phyloP scores from a whole-genome alignment of 2,329 filamentous ascomycete genomes.

The Pseudocercospora pini-densiflorae region DNA sequence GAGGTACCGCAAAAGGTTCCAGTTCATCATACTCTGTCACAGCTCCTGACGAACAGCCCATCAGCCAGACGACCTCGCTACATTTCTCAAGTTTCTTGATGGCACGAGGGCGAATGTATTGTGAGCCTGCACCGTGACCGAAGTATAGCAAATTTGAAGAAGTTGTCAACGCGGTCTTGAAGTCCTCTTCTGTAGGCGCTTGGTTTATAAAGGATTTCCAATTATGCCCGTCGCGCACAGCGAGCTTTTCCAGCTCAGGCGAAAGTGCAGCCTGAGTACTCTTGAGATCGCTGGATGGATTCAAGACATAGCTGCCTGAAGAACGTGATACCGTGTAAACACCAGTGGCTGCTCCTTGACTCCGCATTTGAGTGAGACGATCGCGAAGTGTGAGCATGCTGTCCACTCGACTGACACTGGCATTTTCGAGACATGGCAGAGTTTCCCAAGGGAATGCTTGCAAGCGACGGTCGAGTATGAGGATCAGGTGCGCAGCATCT shows the following conservation, averaged over 20 bases:
- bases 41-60: slow-evolving; percentile 90
- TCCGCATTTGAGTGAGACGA: slow-evolving; percentile 65
- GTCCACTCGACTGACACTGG: slow-evolving; percentile 84
- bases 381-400: slow-evolving; percentile 82
- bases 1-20: slow-evolving; percentile 86
- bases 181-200: slow-evolving; percentile 76
- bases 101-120: slow-evolving; percentile 87
- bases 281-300: slow-evolving; percentile 82
- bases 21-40: slow-evolving; percentile 83
- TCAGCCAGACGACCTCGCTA: slow-evolving; percentile 69
- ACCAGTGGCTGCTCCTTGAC: not conserved
- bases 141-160: slow-evolving; percentile 88
- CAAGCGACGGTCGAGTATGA: slow-evolving; percentile 88
- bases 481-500: slow-evolving; percentile 70
- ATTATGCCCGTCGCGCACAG: slow-evolving; percentile 27
- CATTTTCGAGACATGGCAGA: slow-evolving; percentile 77
- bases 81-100: slow-evolving; percentile 68
- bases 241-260: slow-evolving; percentile 60
- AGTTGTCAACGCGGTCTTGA: slow-evolving; percentile 67
- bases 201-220: slow-evolving; percentile 74
- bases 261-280: slow-evolving; percentile 79
- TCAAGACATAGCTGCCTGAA: slow-evolving; percentile 79
- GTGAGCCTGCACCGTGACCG: slow-evolving; percentile 90
- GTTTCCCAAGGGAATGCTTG: slow-evolving; percentile 97
- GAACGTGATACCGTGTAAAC: slow-evolving; percentile 52